phyloP scores from a whole-genome alignment of 1,139 yeast species.

The Pichia sp. region DNA sequence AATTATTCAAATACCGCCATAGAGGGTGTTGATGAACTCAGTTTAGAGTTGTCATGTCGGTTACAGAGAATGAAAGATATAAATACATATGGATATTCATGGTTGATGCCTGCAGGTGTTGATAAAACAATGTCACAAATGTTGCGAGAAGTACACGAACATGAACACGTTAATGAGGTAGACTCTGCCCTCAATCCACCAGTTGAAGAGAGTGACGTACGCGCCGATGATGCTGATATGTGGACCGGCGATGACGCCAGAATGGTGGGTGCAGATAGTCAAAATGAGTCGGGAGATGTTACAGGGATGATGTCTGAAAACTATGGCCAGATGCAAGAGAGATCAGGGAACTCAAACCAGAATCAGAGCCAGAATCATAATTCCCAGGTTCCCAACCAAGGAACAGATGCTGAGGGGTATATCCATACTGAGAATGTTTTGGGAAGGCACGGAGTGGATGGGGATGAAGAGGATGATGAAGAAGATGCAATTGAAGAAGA shows the following conservation, averaged over 20 bases:
- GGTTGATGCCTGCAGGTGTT: slow-evolving; percentile 49
- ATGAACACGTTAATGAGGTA: slow-evolving; percentile 13
- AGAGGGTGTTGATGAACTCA: slow-evolving; percentile 22
- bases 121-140: slow-evolving; percentile 42
- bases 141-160: slow-evolving; percentile 21
- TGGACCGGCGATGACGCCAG: not conserved
- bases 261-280: not conserved
- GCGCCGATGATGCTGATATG: not conserved
- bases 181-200: not conserved
- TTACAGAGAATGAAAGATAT: slow-evolving; percentile 35
- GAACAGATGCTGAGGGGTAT: not conserved
- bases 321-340: slow-evolving; percentile 9
- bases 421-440: no score
- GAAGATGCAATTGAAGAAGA: slow-evolving; percentile 18
- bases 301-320: slow-evolving; percentile 12
- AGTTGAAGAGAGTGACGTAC: not conserved
- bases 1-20: slow-evolving; percentile 1
- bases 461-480: slow-evolving; percentile 22
- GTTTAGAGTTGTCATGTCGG: slow-evolving; percentile 19
- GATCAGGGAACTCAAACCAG: no score
- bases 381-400: not conserved
- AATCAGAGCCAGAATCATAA: not conserved
- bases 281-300: not conserved
- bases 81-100: slow-evolving; percentile 41
- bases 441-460: slow-evolving; percentile 4